Conservation (phyloP, 1,139 yeast species). For the Debaryomycetaceae sp. region DNA sequence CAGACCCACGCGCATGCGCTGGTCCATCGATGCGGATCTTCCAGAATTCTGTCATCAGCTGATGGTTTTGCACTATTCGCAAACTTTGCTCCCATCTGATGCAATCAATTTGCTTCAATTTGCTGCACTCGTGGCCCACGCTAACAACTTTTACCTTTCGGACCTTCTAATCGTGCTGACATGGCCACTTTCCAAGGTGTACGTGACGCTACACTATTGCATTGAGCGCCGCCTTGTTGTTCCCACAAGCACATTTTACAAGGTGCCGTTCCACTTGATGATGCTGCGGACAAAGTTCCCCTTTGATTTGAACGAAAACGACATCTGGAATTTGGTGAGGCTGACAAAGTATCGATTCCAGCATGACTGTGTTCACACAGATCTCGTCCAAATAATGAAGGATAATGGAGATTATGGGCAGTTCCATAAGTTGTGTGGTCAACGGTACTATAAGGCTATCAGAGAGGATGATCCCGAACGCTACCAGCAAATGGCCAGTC, state of each 20-base stretch:
- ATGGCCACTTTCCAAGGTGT: constrained; percentile 15
- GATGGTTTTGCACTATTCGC: constrained; percentile 7
- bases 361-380: constrained; percentile 25
- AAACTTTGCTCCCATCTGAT: constrained; percentile 8
- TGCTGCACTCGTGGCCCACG: constrained; percentile 35
- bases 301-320: constrained; percentile 25
- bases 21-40: constrained; percentile 5
- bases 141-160: constrained; percentile 31
- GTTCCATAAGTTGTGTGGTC: constrained; percentile 32
- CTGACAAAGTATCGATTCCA: constrained; percentile 21
- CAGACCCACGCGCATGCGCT: constrained; percentile 5
- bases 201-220: constrained; percentile 22
- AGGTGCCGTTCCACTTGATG: constrained; percentile 34
- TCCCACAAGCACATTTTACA: constrained; percentile 36
- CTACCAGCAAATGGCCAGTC: constrained; percentile 24
- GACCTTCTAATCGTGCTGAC: constrained; percentile 33
- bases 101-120: constrained; percentile 20
- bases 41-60: constrained; percentile 3
- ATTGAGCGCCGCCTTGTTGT: constrained; percentile 22
- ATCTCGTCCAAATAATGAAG: constrained; percentile 16
- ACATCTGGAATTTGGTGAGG: constrained; percentile 26
- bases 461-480: constrained; percentile 12
- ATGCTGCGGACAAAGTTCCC: constrained; percentile 20
- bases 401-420: constrained; percentile 16
- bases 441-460: constrained; percentile 23